Evolutionary conservation across 2,329 filamentous ascomycete species (phyloP), one percentile per base, ranked within the genome.

Genomic region (Purpureocillium lavendulum): DNA sequence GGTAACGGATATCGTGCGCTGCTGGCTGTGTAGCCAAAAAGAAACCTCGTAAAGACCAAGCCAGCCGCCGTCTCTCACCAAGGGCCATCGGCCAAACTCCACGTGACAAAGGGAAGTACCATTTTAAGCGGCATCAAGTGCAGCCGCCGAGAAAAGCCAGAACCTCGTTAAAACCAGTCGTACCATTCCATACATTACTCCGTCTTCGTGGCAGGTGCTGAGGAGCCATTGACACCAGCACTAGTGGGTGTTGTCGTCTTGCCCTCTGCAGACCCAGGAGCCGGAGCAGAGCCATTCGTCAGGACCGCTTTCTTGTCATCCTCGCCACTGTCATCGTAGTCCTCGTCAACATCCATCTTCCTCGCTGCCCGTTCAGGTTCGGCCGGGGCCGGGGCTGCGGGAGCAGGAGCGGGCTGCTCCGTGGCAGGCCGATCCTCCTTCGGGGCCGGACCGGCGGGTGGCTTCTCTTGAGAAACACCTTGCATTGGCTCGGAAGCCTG

Each of bases 301-400:
- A 64, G 57, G 13, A 60, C 54, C 3, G 54, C 57, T 58, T 82
- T 82, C 65, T 82, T 82, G 41, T 92, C 84, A 43, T 96, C 90
- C 49, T 94, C 89, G 4, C 79, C 87, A 41, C 89, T 90, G 54
- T 97, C 90, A 58, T 97, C 90, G 54, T 98, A 97, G 58, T 97
- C 85, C 59, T 98, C 92, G 50, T 98, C 89, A 15, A 97, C 86
- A 7, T 97, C 90, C 79, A 98, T 94, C 62, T 94, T 94, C 16
- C 92, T 76, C 15, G 88, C 87, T 28, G 92, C 88, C 39, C 80
- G 69, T 59, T 84, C 80, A 9, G 88, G 86, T 64, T 97, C 90
- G 42, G 80, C 81, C 14, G 71, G 42, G 2, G 46, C 61, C 15
- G 72, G 66, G 16, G 73, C 68, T 2, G 72, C 61, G 21, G 74